These are phyloP conservation scores for Conoideocrella luteorostrata DNA, from an alignment of 2,329 filamentous ascomycete species.

Conservation along the genomic window DNA sequence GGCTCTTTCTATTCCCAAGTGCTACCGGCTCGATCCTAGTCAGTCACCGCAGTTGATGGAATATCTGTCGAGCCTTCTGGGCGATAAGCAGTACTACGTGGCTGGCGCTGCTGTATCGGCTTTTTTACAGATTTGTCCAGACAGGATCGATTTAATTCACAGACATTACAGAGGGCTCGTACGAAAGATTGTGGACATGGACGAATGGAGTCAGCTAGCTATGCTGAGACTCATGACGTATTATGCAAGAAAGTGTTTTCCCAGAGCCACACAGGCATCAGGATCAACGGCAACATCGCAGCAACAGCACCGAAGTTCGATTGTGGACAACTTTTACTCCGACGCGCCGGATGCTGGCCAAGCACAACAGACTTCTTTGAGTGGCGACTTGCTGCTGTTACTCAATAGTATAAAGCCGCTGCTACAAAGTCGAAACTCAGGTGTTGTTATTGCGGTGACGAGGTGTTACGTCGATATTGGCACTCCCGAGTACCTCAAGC, in stretches of 20 bases:
- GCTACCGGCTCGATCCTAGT: slow-evolving; percentile 81
- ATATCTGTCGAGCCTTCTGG: slow-evolving; percentile 69
- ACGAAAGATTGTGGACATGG: slow-evolving; percentile 94
- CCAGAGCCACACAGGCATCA: slow-evolving; percentile 57
- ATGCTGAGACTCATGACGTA: slow-evolving; percentile 73
- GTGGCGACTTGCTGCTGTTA: slow-evolving; percentile 77
- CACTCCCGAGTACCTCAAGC: slow-evolving; percentile 66
- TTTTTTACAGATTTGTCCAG: slow-evolving; percentile 83
- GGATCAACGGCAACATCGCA: slow-evolving; percentile 48
- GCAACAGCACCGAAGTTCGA: slow-evolving; percentile 23
- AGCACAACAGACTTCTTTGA: slow-evolving; percentile 51
- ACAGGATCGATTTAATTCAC: slow-evolving; percentile 82
- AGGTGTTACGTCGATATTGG: slow-evolving; percentile 82
- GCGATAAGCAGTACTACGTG: slow-evolving; percentile 94
- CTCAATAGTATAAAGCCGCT: slow-evolving; percentile 76
- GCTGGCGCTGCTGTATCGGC: slow-evolving; percentile 86
- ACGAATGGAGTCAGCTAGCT: slow-evolving; percentile 93
- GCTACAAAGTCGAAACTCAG: slow-evolving; percentile 86
- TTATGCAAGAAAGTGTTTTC: slow-evolving; percentile 86
- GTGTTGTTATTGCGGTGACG: slow-evolving; percentile 81
- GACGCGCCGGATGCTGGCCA: slow-evolving; percentile 44
- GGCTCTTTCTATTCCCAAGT: slow-evolving; percentile 90
- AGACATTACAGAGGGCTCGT: slow-evolving; percentile 80
- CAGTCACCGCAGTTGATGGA: slow-evolving; percentile 81
- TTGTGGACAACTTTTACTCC: slow-evolving; percentile 74